Evolutionary conservation across 2,329 filamentous ascomycete species (phyloP).

Genomic region (Phoma sp.): DNA sequence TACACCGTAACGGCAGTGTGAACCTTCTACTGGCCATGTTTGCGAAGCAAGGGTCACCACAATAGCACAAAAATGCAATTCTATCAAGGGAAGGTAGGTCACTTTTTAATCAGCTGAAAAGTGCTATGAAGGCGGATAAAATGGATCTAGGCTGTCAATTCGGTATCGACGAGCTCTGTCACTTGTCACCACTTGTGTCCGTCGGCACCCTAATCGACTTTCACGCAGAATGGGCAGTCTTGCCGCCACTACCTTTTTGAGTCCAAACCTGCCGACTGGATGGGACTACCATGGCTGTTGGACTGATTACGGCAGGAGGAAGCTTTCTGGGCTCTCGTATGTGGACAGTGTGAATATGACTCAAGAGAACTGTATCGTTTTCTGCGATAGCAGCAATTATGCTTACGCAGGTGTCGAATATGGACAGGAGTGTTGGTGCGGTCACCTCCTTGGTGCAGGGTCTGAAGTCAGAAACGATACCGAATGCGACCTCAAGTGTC

Average conservation of each 20-base stretch:
- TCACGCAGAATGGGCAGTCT: constrained; percentile 1
- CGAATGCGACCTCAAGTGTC: constrained; percentile 41
- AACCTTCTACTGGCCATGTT: constrained; percentile 6
- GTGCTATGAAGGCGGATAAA: not conserved
- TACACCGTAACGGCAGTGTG: not conserved
- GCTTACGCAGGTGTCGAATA: constrained; percentile 27
- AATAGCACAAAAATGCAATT: constrained; percentile 13
- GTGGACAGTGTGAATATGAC: constrained; percentile 14
- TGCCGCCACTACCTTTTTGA: not conserved
- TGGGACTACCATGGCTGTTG: constrained; percentile 13
- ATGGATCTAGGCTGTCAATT: not conserved
- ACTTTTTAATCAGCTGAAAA: not conserved
- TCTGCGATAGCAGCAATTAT: constrained; percentile 14
- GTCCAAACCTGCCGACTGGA: not conserved
- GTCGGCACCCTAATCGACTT: too few species aligned
- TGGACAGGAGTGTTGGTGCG: constrained; percentile 28
- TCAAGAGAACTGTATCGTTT: constrained; percentile 18
- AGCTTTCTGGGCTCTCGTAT: constrained; percentile 1
- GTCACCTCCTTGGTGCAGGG: constrained; percentile 27
- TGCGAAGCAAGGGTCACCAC: constrained; percentile 10
- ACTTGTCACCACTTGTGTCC: not conserved
- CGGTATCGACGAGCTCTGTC: not conserved
- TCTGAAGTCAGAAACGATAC: constrained; percentile 44
- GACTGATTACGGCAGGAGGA: constrained; percentile 6
- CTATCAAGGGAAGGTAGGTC: constrained; percentile 4